Conservation (phyloP, 441 rosid genomes). For the Populus trichocarpa region DNA sequence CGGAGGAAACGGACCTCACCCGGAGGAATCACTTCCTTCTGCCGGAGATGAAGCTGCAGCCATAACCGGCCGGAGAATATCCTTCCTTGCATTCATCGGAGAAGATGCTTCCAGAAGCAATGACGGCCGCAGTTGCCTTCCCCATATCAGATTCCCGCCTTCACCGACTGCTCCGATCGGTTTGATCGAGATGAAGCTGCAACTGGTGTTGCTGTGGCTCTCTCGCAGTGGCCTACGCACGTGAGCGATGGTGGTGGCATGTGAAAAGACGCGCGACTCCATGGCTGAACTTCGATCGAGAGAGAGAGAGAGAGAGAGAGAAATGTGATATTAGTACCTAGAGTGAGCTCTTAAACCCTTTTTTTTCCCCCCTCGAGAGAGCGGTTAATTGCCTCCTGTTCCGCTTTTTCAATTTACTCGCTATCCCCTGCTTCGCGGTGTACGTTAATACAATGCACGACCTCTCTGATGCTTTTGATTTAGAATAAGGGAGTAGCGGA, state of each 20-base stretch:
- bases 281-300: slow-evolving; percentile 24
- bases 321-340: slow-evolving; percentile 13
- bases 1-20: slow-evolving; percentile 87
- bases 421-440: slow-evolving; percentile 12
- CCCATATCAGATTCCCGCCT: slow-evolving; percentile 73
- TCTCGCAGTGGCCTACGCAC: slow-evolving; percentile 41
- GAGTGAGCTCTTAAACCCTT: slow-evolving; percentile 25
- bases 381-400: slow-evolving; percentile 27
- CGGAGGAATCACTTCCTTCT: slow-evolving; percentile 81
- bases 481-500: neutral
- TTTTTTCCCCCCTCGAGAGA: neutral
- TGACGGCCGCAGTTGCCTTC: slow-evolving; percentile 75
- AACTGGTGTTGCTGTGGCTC: slow-evolving; percentile 17
- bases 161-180: slow-evolving; percentile 59
- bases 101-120: slow-evolving; percentile 46
- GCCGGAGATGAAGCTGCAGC: slow-evolving; percentile 72
- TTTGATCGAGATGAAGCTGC: slow-evolving; percentile 33
- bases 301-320: slow-evolving; percentile 10
- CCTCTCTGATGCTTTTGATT: neutral
- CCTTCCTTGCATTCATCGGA: slow-evolving; percentile 22
- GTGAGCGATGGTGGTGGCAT: slow-evolving; percentile 44
- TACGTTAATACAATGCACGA: neutral
- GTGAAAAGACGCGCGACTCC: slow-evolving; percentile 84
- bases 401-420: neutral
- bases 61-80: slow-evolving; percentile 37